Evolutionary conservation across 805 yeast species (phyloP).

Genomic region (Wickerhamomyces xylosicus): DNA sequence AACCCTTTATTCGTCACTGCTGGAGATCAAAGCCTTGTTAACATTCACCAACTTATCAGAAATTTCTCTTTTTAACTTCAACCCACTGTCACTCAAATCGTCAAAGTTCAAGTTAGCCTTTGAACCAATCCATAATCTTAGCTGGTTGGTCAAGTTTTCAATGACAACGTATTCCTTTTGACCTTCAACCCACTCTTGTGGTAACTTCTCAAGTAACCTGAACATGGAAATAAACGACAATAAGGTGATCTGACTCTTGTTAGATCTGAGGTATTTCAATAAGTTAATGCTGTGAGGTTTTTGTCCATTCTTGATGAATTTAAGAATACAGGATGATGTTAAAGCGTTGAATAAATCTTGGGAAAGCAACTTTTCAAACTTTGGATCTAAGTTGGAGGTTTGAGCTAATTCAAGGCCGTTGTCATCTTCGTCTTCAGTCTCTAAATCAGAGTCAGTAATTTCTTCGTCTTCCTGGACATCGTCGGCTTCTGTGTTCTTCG

Average conservation of each 20-base stretch:
- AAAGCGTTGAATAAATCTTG: slow-evolving; percentile 17
- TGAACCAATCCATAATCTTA: slow-evolving; percentile 23
- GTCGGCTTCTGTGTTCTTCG: slow-evolving; percentile 1
- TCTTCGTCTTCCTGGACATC: slow-evolving; percentile 4
- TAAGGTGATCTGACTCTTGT: slow-evolving; percentile 14
- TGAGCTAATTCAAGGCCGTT: slow-evolving; percentile 1
- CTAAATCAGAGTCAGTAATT: slow-evolving; percentile 1
- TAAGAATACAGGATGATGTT: slow-evolving; percentile 15
- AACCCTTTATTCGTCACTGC: not conserved
- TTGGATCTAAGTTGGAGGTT: slow-evolving; percentile 6
- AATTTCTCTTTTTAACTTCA: slow-evolving; percentile 19
- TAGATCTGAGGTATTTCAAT: slow-evolving; percentile 11
- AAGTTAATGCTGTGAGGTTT: slow-evolving; percentile 9
- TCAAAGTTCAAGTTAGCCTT: slow-evolving; percentile 13
- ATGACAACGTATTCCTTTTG: slow-evolving; percentile 8
- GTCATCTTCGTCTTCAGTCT: slow-evolving; percentile 4
- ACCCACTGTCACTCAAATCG: slow-evolving; percentile 15
- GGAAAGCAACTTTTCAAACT: slow-evolving; percentile 13
- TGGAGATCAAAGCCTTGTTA: not conserved
- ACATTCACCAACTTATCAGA: slow-evolving; percentile 20
- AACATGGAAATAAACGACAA: slow-evolving; percentile 19
- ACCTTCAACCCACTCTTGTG: slow-evolving; percentile 13
- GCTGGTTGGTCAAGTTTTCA: slow-evolving; percentile 14
- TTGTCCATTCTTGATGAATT: slow-evolving; percentile 11
- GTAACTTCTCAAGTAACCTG: slow-evolving; percentile 17